Percentiles rank a stretch among this genome's conserved stretches.
phyloP scores from a whole-genome alignment of 768 basidiomycete genomes.

The Auriscalpium vulgare region DNA sequence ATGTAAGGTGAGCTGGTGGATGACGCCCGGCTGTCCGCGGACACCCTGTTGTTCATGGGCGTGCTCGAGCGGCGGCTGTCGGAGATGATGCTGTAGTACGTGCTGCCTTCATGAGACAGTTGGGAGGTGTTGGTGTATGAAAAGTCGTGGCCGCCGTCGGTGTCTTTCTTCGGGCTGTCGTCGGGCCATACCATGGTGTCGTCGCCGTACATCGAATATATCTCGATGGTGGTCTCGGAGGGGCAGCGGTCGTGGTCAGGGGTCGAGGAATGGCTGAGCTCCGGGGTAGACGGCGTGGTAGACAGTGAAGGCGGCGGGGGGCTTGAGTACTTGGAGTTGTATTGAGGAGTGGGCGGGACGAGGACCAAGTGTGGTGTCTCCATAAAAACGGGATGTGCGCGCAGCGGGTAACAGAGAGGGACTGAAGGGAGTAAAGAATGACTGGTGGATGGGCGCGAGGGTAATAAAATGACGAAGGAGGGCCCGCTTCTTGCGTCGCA shows the following conservation, averaged over 20 bases:
- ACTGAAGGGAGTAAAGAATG: neutral
- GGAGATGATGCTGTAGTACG: slow-evolving; percentile 8
- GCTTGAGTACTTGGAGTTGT: neutral
- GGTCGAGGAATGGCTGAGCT: slow-evolving; percentile 24
- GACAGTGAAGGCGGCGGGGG: slow-evolving; percentile 6
- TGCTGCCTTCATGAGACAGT: slow-evolving; percentile 5
- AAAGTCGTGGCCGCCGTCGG: slow-evolving; percentile 13
- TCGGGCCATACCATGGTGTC: slow-evolving; percentile 25
- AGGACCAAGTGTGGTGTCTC: slow-evolving; percentile 13
- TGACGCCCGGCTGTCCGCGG: slow-evolving; percentile 23
- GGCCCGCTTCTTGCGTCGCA: slow-evolving; percentile 12
- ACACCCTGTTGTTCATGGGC: slow-evolving; percentile 26
- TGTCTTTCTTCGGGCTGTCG: slow-evolving; percentile 27
- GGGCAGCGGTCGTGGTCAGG: slow-evolving; percentile 42
- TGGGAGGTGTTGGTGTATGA: slow-evolving; percentile 2
- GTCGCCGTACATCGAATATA: slow-evolving; percentile 83
- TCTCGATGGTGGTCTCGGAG: slow-evolving; percentile 71
- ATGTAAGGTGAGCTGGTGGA: slow-evolving; percentile 8
- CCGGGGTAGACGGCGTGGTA: slow-evolving; percentile 24
- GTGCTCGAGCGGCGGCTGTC: slow-evolving; percentile 7
- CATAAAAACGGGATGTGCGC: slow-evolving; percentile 9
- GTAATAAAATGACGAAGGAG: neutral
- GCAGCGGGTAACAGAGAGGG: neutral
- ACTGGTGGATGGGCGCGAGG: slow-evolving; percentile 3
- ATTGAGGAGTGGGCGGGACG: slow-evolving; percentile 6